These are phyloP conservation scores for Trametes gibbosa DNA, from an alignment of 768 basidiomycete species.

Conservation along the genomic window DNA sequence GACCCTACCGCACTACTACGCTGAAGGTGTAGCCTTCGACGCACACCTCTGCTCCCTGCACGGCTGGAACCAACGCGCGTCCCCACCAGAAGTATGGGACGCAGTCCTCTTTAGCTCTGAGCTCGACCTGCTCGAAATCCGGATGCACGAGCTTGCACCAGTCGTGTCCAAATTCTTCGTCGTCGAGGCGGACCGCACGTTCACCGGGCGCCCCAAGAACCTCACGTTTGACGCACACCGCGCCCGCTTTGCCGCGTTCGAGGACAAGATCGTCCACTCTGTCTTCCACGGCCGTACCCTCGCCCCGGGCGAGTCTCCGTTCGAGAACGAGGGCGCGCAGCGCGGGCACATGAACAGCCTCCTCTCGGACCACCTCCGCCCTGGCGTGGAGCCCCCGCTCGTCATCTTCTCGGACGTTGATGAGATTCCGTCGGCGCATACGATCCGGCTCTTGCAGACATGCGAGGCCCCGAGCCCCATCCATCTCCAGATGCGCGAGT, in stretches of 20 bases:
- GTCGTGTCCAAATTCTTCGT: constrained; percentile 61
- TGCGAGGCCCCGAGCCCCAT: constrained; percentile 53
- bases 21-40: constrained; percentile 48
- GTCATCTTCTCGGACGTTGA: constrained; percentile 64
- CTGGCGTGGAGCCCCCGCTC: constrained; percentile 36
- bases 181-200: constrained; percentile 57
- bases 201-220: constrained; percentile 57
- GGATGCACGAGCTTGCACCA: constrained; percentile 56
- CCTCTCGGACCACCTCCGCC: constrained; percentile 38
- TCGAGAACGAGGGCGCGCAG: constrained; percentile 48
- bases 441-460: constrained; percentile 47
- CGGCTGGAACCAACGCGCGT: constrained; percentile 46
- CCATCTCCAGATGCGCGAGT: constrained; percentile 61
- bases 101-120: constrained; percentile 63
- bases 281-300: constrained; percentile 49
- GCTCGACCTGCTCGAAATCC: constrained; percentile 60
- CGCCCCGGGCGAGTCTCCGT: constrained; percentile 42
- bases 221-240: constrained; percentile 48
- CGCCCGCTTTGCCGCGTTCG: constrained; percentile 46
- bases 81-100: constrained; percentile 42
- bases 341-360: constrained; percentile 49
- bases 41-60: constrained; percentile 49
- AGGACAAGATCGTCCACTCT: constrained; percentile 50
- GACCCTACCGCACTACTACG: constrained; percentile 54
- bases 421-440: constrained; percentile 55